These are phyloP conservation scores for Phytophthora palmivora DNA, from an alignment of 352 stramenopile species.

Conservation along the genomic window DNA sequence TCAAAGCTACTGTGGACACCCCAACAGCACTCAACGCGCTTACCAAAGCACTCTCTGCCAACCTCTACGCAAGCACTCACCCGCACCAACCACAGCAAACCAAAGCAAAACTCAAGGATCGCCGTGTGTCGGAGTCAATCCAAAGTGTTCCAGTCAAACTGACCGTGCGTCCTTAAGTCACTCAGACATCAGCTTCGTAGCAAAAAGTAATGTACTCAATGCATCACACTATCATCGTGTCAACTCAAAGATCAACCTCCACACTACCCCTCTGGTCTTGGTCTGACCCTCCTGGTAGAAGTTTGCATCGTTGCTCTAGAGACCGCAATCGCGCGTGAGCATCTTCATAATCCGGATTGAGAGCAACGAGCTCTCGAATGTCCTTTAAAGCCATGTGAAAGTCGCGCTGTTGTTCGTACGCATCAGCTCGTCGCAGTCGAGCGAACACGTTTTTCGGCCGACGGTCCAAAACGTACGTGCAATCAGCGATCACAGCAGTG, in stretches of 20 bases:
- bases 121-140: conserved; percentile 11
- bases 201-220: conserved; percentile 33
- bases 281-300: conserved; percentile 40
- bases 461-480: conserved; percentile 56
- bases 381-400: conserved; percentile 66
- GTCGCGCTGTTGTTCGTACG: conserved; percentile 65
- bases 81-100: conserved; percentile 14
- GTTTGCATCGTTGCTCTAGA: conserved; percentile 51
- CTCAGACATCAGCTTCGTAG: conserved; percentile 6
- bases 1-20: conserved; percentile 29
- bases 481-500: conserved; percentile 57
- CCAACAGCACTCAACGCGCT: conserved; percentile 29
- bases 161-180: conserved; percentile 4
- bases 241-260: conserved; percentile 31
- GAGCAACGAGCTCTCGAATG: conserved; percentile 58
- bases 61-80: conserved; percentile 23
- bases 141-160: conserved; percentile 18
- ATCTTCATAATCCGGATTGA: conserved; percentile 66
- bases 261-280: conserved; percentile 5
- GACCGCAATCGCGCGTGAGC: conserved; percentile 48
- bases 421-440: conserved; percentile 56
- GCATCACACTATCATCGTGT: conserved; percentile 25
- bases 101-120: conserved; percentile 19
- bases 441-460: conserved; percentile 63
- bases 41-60: conserved; percentile 25